These are phyloP conservation scores for Sarcomyxa edulis DNA, from an alignment of 768 basidiomycete species.

Conservation along the genomic window DNA sequence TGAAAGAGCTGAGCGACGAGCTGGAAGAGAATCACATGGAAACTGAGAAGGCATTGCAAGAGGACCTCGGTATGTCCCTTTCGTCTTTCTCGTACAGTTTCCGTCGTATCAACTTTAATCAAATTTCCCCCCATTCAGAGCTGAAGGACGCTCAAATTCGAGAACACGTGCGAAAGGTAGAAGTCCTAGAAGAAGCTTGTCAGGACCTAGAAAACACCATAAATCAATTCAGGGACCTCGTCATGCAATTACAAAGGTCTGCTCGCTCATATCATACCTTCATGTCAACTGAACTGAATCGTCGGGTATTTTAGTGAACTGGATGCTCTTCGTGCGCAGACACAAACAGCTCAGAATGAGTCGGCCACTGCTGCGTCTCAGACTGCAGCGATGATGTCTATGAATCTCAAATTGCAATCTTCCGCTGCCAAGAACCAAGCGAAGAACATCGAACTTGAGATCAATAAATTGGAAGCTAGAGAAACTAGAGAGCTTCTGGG, in stretches of 20 bases:
- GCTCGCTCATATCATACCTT: constrained; percentile 8
- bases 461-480: constrained; percentile 77
- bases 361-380: constrained; percentile 82
- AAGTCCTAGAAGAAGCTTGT: constrained; percentile 70
- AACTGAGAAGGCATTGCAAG: constrained; percentile 86
- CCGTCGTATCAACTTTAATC: not conserved
- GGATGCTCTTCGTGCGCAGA: constrained; percentile 76
- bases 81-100: no score
- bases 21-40: constrained; percentile 95
- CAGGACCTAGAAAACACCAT: constrained; percentile 88
- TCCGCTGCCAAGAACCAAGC: constrained; percentile 89
- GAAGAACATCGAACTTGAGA: constrained; percentile 83
- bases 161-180: constrained; percentile 61
- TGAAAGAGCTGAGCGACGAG: constrained; percentile 95
- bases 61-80: constrained; percentile 85
- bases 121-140: constrained; percentile 31
- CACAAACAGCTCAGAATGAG: constrained; percentile 79
- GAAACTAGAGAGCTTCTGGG: constrained; percentile 76
- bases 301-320: constrained; percentile 64
- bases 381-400: constrained; percentile 88
- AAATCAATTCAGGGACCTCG: constrained; percentile 88
- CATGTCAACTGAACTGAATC: constrained; percentile 1
- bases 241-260: constrained; percentile 76
- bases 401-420: constrained; percentile 92
- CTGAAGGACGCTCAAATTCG: constrained; percentile 65